Conservation (phyloP, 805 yeast species). For the Myxozyma monticola region DNA sequence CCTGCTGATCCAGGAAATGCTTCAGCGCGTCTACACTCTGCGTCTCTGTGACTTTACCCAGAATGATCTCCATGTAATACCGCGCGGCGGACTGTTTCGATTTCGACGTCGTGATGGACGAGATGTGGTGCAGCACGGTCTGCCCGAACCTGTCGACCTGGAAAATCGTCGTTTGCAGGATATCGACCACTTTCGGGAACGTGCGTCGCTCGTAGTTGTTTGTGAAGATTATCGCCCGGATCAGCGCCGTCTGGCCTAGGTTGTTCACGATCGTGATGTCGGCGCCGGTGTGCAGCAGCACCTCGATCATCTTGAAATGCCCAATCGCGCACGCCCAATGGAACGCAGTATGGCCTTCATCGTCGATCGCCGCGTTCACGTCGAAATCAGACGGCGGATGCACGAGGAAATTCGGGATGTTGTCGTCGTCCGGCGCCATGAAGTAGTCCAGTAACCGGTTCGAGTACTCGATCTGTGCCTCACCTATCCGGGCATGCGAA, state of each 20-base stretch:
- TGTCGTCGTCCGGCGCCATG: constrained; percentile 56
- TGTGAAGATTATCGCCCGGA: constrained; percentile 81
- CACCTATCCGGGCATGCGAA: constrained; percentile 25
- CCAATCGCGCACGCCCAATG: constrained; percentile 99
- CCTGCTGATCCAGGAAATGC: constrained; percentile 65
- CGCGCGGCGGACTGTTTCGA: constrained; percentile 75
- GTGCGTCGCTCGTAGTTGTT: constrained; percentile 80
- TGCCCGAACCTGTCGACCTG: constrained; percentile 70
- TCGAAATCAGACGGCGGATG: constrained; percentile 67
- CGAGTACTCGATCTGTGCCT: constrained; percentile 45
- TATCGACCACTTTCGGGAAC: constrained; percentile 74
- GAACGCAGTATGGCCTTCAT: constrained; percentile 89
- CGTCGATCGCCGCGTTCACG: constrained; percentile 80
- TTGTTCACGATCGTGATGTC: constrained; percentile 59
- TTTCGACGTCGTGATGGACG: constrained; percentile 63
- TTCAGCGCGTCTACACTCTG: constrained; percentile 57
- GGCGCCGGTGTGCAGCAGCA: constrained; percentile 75
- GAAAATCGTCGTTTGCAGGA: constrained; percentile 73
- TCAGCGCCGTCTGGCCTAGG: constrained; percentile 82
- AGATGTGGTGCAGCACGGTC: constrained; percentile 84
- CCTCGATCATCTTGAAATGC: constrained; percentile 70
- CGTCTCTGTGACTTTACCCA: constrained; percentile 68
- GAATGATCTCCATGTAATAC: constrained; percentile 74
- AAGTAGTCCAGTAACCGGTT: constrained; percentile 54
- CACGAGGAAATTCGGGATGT: constrained; percentile 63